phyloP scores from a whole-genome alignment of 1,284 basidiomycete species.

The Pseudozyma sp. region DNA sequence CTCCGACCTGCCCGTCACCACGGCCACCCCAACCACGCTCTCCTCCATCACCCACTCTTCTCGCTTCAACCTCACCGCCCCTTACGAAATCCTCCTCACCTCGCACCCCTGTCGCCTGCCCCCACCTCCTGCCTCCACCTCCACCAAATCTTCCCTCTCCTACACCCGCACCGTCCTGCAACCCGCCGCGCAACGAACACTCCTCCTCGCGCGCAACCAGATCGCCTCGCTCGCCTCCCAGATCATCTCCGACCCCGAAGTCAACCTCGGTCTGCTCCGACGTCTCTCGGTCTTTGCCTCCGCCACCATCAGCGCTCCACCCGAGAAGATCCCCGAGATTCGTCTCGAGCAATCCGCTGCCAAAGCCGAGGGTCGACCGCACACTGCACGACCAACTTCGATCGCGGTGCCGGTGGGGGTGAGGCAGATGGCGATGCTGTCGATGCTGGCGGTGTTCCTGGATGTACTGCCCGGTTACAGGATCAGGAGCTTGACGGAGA shows the following conservation, averaged over 20 bases:
- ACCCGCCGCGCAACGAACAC: slow-evolving; percentile 18
- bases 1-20: neutral
- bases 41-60: slow-evolving; percentile 52
- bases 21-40: slow-evolving; percentile 8
- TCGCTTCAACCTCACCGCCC: slow-evolving; percentile 58
- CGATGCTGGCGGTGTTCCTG: slow-evolving; percentile 92
- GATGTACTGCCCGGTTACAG: slow-evolving; percentile 85
- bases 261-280: slow-evolving; percentile 60
- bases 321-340: slow-evolving; percentile 39
- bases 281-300: slow-evolving; percentile 55
- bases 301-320: slow-evolving; percentile 34
- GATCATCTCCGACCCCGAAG: slow-evolving; percentile 64
- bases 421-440: slow-evolving; percentile 87
- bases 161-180: slow-evolving; percentile 11
- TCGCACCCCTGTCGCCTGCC: slow-evolving; percentile 35
- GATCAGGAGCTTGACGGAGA: slow-evolving; percentile 88
- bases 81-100: slow-evolving; percentile 55
- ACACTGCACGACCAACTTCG: slow-evolving; percentile 25
- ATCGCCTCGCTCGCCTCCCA: slow-evolving; percentile 65
- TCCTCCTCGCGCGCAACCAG: slow-evolving; percentile 63
- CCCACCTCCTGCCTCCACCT: neutral
- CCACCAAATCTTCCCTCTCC: slow-evolving; percentile 17
- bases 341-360: slow-evolving; percentile 56
- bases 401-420: slow-evolving; percentile 80
- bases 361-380: slow-evolving; percentile 69